These are phyloP conservation scores for Stagonosporopsis tanaceti DNA, from an alignment of 2,329 filamentous ascomycete species.

Conservation along the genomic window DNA sequence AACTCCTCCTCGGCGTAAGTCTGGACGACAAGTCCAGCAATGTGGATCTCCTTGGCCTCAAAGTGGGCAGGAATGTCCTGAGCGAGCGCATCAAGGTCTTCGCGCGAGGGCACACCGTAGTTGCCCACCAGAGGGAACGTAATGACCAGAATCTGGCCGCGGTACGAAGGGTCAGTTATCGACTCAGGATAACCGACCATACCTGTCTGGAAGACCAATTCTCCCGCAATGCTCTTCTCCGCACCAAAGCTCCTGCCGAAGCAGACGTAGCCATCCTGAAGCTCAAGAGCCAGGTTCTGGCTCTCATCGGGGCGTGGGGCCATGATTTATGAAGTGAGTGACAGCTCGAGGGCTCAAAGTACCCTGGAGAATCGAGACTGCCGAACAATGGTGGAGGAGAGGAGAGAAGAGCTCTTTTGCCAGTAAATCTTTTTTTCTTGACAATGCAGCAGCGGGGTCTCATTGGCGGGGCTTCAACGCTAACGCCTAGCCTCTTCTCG, in stretches of 20 bases:
- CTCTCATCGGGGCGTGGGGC: slow-evolving; percentile 49
- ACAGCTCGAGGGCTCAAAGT: slow-evolving; percentile 45
- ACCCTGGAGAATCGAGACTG: slow-evolving; percentile 45
- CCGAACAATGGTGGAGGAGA: slow-evolving; percentile 38
- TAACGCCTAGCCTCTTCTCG: slow-evolving; percentile 7
- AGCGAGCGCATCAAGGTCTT: slow-evolving; percentile 83
- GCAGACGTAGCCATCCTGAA: slow-evolving; percentile 89
- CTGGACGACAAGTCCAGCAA: slow-evolving; percentile 88
- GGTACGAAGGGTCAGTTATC: slow-evolving; percentile 85
- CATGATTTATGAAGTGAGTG: slow-evolving; percentile 40
- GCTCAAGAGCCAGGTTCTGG: slow-evolving; percentile 82
- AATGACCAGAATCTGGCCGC: slow-evolving; percentile 92
- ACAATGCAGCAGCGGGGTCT: slow-evolving; percentile 18
- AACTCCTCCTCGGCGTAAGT: slow-evolving; percentile 95
- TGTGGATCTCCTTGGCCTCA: slow-evolving; percentile 90
- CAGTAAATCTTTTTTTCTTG: slow-evolving; percentile 19
- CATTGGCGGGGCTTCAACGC: slow-evolving; percentile 8
- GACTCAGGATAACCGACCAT: slow-evolving; percentile 99
- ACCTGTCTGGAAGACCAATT: slow-evolving; percentile 98
- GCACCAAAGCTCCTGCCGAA: slow-evolving; percentile 97
- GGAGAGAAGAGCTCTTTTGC: slow-evolving; percentile 24
- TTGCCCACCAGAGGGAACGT: slow-evolving; percentile 96
- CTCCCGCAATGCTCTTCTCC: slow-evolving; percentile 90
- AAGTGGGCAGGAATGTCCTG: slow-evolving; percentile 90
- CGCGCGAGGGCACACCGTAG: slow-evolving; percentile 92